phyloP scores from a whole-genome alignment of 768 basidiomycete genomes.

The Phanerochaete carnosa region DNA sequence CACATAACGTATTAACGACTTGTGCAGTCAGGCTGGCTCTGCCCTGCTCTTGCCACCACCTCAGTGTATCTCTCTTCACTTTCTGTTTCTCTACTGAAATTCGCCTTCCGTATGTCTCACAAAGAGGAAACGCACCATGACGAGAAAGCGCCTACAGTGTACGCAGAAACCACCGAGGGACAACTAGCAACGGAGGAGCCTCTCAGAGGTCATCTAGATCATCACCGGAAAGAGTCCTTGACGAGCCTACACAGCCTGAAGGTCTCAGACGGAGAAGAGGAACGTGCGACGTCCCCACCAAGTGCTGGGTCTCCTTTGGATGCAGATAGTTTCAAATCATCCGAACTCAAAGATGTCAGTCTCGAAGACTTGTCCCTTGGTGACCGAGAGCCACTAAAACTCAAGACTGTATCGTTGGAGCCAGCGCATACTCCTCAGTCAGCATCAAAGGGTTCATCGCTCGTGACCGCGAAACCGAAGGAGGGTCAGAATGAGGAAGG shows the following conservation, averaged over 20 bases:
- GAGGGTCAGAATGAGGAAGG: not conserved
- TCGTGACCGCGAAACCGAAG: not conserved
- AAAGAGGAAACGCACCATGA: not conserved
- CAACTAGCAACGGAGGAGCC: not conserved
- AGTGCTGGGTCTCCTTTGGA: not conserved
- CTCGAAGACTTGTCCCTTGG: constrained; percentile 2
- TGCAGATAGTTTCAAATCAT: not conserved
- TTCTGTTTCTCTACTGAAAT: not conserved
- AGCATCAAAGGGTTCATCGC: not conserved
- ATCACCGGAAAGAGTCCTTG: not conserved
- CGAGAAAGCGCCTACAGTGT: not conserved
- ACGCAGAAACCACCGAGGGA: not conserved
- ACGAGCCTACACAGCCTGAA: not conserved
- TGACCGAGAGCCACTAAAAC: not conserved
- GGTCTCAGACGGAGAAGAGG: not conserved
- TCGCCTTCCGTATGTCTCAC: not conserved
- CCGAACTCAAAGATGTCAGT: not conserved
- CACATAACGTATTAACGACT: not conserved
- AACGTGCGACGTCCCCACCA: not conserved
- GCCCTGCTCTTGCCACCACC: not conserved
- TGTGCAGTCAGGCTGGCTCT: constrained; percentile 12
- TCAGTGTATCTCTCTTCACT: not conserved
- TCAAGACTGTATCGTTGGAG: not conserved
- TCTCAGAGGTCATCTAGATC: not conserved
- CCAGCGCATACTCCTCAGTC: not conserved